Evolutionary conservation across 495 filamentous ascomycete species (phyloP).

Genomic region (Usnea hakonensis): DNA sequence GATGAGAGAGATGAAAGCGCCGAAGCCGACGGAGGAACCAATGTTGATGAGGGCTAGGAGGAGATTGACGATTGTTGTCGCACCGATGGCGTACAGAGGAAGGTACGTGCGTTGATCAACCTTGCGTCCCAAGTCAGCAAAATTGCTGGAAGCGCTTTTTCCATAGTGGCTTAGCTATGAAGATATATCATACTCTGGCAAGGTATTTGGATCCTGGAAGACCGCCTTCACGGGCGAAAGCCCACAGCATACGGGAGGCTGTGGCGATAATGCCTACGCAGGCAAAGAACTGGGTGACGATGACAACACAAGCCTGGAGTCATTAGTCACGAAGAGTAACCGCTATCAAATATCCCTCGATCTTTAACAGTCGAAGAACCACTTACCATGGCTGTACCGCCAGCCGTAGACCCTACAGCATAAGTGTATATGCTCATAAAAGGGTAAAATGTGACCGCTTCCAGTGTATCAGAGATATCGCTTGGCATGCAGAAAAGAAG

Average conservation of each 20-base stretch:
- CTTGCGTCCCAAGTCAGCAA: background rate
- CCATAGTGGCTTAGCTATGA: background rate
- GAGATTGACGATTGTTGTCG: constrained; percentile 33
- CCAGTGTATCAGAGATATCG: constrained; percentile 32
- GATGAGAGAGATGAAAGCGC: constrained; percentile 39
- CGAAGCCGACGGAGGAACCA: constrained; percentile 41
- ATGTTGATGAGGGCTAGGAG: constrained; percentile 44
- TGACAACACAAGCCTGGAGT: constrained; percentile 25
- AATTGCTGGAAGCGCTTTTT: background rate
- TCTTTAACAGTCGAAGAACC: background rate
- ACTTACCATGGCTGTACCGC: constrained; percentile 39
- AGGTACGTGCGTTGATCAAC: constrained; percentile 25
- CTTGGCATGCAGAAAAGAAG: constrained; percentile 39
- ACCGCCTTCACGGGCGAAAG: constrained; percentile 45
- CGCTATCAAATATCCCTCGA: background rate
- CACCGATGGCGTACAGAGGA: constrained; percentile 33
- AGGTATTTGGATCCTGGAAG: constrained; percentile 37
- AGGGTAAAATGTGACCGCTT: constrained; percentile 33
- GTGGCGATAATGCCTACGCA: constrained; percentile 36
- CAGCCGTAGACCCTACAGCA: constrained; percentile 32
- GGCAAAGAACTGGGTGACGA: constrained; percentile 29
- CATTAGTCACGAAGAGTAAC: background rate
- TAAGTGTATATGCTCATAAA: constrained; percentile 44
- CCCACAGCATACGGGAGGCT: constrained; percentile 47
- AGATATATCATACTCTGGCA: constrained; percentile 23